These are phyloP conservation scores for Taphrina betulina DNA, from an alignment of 1,139 yeast genomes.

Conservation along the genomic window DNA sequence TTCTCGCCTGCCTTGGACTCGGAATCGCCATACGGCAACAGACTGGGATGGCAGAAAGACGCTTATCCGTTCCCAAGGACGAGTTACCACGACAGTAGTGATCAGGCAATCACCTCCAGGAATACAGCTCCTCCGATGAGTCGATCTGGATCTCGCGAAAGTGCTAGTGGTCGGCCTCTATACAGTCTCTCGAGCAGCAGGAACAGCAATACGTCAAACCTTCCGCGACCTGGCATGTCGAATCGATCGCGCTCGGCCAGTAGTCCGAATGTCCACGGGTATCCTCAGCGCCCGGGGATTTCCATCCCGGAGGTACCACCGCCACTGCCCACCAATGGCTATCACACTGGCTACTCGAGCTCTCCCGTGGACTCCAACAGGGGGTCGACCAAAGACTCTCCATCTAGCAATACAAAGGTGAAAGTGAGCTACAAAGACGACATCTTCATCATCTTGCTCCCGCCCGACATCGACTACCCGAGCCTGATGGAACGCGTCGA, in stretches of 20 bases:
- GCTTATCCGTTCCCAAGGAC: constrained; percentile 26
- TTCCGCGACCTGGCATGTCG: constrained; percentile 17
- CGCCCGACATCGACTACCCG: constrained; percentile 48
- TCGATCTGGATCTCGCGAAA: constrained; percentile 20
- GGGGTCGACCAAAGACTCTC: background rate
- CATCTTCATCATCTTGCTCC: constrained; percentile 52
- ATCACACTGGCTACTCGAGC: constrained; percentile 5
- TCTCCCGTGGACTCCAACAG: constrained; percentile 8
- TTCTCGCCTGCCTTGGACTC: constrained; percentile 23
- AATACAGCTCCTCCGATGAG: constrained; percentile 33
- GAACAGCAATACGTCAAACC: constrained; percentile 15
- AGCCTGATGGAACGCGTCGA: constrained; percentile 52
- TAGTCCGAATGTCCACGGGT: constrained; percentile 21
- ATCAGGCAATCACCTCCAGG: constrained; percentile 7
- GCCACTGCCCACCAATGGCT: constrained; percentile 12
- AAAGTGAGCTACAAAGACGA: constrained; percentile 49
- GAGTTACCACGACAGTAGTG: constrained; percentile 18
- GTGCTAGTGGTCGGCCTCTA: constrained; percentile 12
- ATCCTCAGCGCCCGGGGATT: constrained; percentile 5
- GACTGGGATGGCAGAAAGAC: constrained; percentile 1
- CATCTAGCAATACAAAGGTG: constrained; percentile 48
- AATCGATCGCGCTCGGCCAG: constrained; percentile 31
- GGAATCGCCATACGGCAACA: constrained; percentile 12
- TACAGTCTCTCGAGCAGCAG: background rate
- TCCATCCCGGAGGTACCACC: constrained; percentile 28